These are phyloP conservation scores for Ophiostoma sp. DNA, from an alignment of 2,329 filamentous ascomycete genomes.

Conservation along the genomic window DNA sequence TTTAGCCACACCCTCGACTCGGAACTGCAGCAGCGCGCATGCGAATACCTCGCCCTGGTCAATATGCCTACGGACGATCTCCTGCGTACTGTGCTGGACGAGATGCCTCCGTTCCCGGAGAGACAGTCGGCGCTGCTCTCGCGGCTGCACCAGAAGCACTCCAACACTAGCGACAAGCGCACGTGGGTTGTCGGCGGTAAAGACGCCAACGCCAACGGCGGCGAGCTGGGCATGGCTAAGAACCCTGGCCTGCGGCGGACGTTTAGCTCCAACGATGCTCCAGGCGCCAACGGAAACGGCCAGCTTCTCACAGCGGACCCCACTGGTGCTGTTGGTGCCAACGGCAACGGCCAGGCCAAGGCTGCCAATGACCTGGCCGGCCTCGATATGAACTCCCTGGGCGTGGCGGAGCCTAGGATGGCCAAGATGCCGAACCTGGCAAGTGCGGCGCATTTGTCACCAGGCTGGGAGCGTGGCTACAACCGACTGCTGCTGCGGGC, in stretches of 20 bases:
- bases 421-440: conserved; percentile 76
- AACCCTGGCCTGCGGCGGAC: conserved; percentile 78
- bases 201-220: conserved; percentile 77
- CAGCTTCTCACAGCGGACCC: background rate
- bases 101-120: conserved; percentile 98
- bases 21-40: conserved; percentile 91
- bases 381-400: conserved; percentile 66
- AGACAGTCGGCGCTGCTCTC: conserved; percentile 87
- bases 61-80: conserved; percentile 85
- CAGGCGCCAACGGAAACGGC: conserved; percentile 45
- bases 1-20: conserved; percentile 95
- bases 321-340: conserved; percentile 11
- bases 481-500: conserved; percentile 71
- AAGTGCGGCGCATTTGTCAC: conserved; percentile 84
- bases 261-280: conserved; percentile 58
- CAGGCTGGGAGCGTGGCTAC: conserved; percentile 90
- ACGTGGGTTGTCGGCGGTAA: conserved; percentile 98
- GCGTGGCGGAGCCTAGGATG: conserved; percentile 52
- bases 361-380: conserved; percentile 67
- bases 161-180: conserved; percentile 85
- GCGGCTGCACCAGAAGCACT: conserved; percentile 88
- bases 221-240: conserved; percentile 75
- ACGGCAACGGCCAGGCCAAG: conserved; percentile 32
- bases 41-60: conserved; percentile 85
- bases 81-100: conserved; percentile 87